A percentile compares a stretch with the other conserved stretches of the same genome.
phyloP scores from a whole-genome alignment of 192 early-diverging fungal genomes.

The Phycomyces blakesleeanus region DNA sequence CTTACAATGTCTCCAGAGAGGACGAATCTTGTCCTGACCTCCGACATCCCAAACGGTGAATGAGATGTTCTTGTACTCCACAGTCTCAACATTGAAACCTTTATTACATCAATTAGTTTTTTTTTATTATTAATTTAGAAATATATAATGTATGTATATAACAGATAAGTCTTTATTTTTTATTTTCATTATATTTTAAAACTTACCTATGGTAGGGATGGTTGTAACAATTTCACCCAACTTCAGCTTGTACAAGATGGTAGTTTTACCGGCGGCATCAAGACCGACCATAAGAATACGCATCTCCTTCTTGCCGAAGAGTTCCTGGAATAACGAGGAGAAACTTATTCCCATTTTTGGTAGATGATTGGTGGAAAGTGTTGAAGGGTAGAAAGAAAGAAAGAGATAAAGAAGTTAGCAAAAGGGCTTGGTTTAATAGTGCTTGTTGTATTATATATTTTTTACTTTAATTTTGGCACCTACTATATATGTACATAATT shows the following conservation, averaged over 20 bases:
- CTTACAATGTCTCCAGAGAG: slow-evolving; percentile 96
- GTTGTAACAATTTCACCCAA: slow-evolving; percentile 98
- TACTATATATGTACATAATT: slow-evolving; percentile 1
- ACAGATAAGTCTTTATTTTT: slow-evolving; percentile 4
- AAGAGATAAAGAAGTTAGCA: background rate
- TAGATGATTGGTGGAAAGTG: background rate
- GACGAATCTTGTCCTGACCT: slow-evolving; percentile 97
- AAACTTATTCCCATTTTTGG: slow-evolving; percentile 83
- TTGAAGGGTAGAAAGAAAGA: slow-evolving; percentile 10
- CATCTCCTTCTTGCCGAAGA: slow-evolving; percentile 93
- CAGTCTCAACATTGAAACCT: slow-evolving; percentile 98
- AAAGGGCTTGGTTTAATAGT: background rate
- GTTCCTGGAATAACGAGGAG: slow-evolving; percentile 68
- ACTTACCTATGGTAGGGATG: slow-evolving; percentile 94
- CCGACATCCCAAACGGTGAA: slow-evolving; percentile 99
- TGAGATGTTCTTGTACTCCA: slow-evolving; percentile 97
- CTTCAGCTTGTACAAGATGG: slow-evolving; percentile 98
- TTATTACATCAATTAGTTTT: no score
- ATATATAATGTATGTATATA: background rate
- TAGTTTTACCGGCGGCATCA: slow-evolving; percentile 97
- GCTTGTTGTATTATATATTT: background rate
- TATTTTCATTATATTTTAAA: background rate
- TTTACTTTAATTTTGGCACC: slow-evolving; percentile 5
- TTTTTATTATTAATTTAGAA: no score
- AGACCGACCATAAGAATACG: slow-evolving; percentile 94